Base-by-base conservation (phyloP, 106 monocot species). In the Platanthera guangdongensis region DNA sequence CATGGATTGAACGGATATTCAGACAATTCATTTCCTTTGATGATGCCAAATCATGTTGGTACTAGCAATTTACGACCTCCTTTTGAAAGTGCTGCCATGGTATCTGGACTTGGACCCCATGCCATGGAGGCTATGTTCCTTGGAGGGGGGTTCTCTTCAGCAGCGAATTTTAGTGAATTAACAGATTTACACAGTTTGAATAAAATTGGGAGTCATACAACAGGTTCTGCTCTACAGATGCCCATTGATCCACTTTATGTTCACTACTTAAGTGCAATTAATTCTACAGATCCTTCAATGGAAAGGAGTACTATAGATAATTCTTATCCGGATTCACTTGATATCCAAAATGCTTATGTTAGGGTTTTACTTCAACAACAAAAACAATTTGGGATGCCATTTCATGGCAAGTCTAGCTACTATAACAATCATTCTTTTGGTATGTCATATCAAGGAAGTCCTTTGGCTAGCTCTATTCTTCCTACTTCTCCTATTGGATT, bases 271-370 rank as follows among this genome's bases (percentile, higher is more conserved):
- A 84, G 81, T 77, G 86, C 87, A 28, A 78, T 81, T 46, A 86
- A 93, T 53, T 75, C 85, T 78, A 57, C 85, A 46, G 78, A 81
- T 78, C 80, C 86, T 78, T 78, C 80, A 10, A 16, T 76, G 70
- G 82, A 78, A 9, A 77, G 77, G 52, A 54, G 73, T 8, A 72
- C 45, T 19, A 13, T 81, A 45, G 76, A 67, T 4, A 84, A 77
- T 68, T 81, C 90, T 47, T 88, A 94, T 62, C 14, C 54, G n/a
- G 90, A 95, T 81, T 75, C 78, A 49, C 68, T 87, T 72, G 83
- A 54, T 2, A 76, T 81, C 55, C 81, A 85, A 47, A 89, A 84
- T 60, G 76, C 80, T 22, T 81, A 83, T 47, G 57, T 81, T 21
- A 74, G 80, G 9, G 14, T 80, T 13, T 77, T 88, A 68, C 65